phyloP scores from a whole-genome alignment of 768 basidiomycete genomes.

The Russula virescens region DNA sequence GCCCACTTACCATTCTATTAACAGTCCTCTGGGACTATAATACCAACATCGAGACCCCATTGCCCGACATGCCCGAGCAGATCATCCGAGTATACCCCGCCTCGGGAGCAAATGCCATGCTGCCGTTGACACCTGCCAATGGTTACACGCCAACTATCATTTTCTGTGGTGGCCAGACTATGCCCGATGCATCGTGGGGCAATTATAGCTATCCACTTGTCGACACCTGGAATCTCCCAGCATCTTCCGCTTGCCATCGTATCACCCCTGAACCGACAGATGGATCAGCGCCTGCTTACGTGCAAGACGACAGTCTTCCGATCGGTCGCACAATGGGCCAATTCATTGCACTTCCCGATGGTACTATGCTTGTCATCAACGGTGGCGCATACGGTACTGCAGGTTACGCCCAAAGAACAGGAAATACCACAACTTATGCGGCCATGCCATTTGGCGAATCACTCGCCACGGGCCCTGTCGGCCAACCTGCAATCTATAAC shows the following conservation, averaged over 20 bases:
- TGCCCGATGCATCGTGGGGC: constrained; percentile 67
- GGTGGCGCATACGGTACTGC: constrained; percentile 83
- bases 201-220: constrained; percentile 66
- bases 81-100: constrained; percentile 86
- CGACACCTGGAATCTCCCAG: constrained; percentile 67
- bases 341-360: constrained; percentile 78
- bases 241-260: constrained; percentile 68
- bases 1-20: constrained; percentile 17
- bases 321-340: constrained; percentile 85
- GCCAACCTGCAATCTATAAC: constrained; percentile 76
- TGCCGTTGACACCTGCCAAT: constrained; percentile 85
- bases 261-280: constrained; percentile 81
- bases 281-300: constrained; percentile 53
- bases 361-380: constrained; percentile 70
- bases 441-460: constrained; percentile 68
- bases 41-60: constrained; percentile 34
- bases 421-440: constrained; percentile 30
- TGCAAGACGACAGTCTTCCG: constrained; percentile 69
- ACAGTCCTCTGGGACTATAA: constrained; percentile 48
- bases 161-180: constrained; percentile 86
- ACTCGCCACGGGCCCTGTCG: constrained; percentile 73
- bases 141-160: constrained; percentile 79
- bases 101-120: constrained; percentile 82
- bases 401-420: constrained; percentile 60
- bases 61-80: constrained; percentile 52